Percentiles rank a stretch among this genome's conserved stretches.
Conservation (phyloP, 768 basidiomycete genomes). For the Termitomyces titanicus region DNA sequence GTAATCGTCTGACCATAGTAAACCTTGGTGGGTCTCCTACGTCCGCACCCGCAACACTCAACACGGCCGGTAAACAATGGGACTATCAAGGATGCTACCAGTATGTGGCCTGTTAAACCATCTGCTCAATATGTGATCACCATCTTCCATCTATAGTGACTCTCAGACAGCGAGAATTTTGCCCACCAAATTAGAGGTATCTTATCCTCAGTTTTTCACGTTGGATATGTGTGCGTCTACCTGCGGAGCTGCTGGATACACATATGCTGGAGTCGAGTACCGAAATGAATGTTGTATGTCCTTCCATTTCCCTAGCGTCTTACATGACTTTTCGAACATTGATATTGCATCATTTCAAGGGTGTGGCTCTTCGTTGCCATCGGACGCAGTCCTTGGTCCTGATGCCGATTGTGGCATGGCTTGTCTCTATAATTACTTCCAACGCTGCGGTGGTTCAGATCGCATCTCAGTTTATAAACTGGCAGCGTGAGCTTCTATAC, state of each 20-base stretch:
- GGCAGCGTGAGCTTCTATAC: neutral
- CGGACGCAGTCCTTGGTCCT: neutral
- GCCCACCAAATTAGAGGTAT: neutral
- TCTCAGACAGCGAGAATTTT: conserved; percentile 4
- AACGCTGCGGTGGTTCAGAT: conserved; percentile 12
- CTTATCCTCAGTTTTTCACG: conserved; percentile 2
- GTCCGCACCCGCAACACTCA: conserved; percentile 3
- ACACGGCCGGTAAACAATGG: neutral
- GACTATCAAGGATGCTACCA: conserved; percentile 10
- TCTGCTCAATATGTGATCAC: neutral
- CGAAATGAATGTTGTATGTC: conserved; percentile 9
- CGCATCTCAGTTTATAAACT: conserved; percentile 12
- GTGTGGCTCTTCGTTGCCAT: conserved; percentile 9
- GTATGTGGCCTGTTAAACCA: neutral
- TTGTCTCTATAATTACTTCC: conserved; percentile 8
- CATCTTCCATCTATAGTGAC: neutral
- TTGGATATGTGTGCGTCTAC: conserved; percentile 7
- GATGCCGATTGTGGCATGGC: conserved; percentile 13
- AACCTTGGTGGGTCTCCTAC: conserved; percentile 4
- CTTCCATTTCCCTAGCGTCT: neutral
- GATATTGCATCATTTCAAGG: conserved; percentile 3
- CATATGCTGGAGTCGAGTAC: conserved; percentile 6
- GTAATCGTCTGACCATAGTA: conserved; percentile 6
- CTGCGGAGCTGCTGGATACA: conserved; percentile 4
- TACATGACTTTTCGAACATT: neutral